Evolutionary conservation across 805 yeast genomes (phyloP).

Genomic region (Saccharomyces jurei): DNA sequence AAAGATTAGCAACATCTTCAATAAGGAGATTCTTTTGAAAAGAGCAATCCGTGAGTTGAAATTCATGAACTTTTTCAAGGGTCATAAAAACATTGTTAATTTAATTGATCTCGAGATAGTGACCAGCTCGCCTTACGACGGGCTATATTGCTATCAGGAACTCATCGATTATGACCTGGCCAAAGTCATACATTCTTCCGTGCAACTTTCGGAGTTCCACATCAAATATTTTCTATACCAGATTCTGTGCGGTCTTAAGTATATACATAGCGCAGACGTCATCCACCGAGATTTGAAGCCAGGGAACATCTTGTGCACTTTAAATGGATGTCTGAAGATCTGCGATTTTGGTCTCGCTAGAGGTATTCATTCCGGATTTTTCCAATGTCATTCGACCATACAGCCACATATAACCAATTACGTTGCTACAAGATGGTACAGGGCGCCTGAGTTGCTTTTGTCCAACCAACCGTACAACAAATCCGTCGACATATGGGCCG

Average conservation of each 20-base stretch:
- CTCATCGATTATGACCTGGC: constrained; percentile 75
- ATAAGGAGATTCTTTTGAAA: constrained; percentile 56
- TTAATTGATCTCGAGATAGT: constrained; percentile 70
- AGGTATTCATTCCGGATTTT: constrained; percentile 43
- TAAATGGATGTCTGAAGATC: constrained; percentile 69
- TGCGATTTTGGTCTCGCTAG: constrained; percentile 94
- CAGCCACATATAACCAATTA: constrained; percentile 58
- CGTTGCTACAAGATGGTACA: constrained; percentile 92
- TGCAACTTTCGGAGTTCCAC: constrained; percentile 78
- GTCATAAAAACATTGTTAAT: constrained; percentile 75
- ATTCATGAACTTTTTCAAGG: constrained; percentile 73
- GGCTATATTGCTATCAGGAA: constrained; percentile 85
- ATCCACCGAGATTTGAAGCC: constrained; percentile 91
- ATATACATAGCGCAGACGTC: constrained; percentile 86
- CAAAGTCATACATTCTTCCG: constrained; percentile 66
- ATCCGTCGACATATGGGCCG: constrained; percentile 85
- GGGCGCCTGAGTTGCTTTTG: constrained; percentile 85
- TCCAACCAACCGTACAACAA: constrained; percentile 53
- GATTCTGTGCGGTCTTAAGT: constrained; percentile 76
- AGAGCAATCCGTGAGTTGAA: constrained; percentile 80
- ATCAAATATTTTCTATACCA: constrained; percentile 71
- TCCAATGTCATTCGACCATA: constrained; percentile 2
- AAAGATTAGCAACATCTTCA: constrained; percentile 65
- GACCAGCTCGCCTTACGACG: constrained; percentile 60
- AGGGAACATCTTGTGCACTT: constrained; percentile 72